phyloP scores from a whole-genome alignment of 441 rosid species.

The Isatis lusitanica region DNA sequence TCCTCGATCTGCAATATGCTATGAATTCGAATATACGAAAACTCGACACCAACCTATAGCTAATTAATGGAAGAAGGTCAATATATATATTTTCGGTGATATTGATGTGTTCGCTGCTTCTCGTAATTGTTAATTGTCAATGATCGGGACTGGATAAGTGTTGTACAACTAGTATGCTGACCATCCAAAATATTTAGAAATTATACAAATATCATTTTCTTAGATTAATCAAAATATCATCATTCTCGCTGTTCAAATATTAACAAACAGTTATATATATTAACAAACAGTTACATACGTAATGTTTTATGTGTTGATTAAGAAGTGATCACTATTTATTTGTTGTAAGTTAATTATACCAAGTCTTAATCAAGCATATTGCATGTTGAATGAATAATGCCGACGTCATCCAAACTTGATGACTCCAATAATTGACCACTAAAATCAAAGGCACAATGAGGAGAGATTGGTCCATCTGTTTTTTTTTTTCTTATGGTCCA shows the following conservation, averaged over 20 bases:
- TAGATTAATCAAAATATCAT: neutral
- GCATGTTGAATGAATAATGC: constrained; percentile 12
- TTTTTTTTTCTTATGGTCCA: constrained; percentile 10
- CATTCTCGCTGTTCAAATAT: neutral
- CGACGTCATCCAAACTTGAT: neutral
- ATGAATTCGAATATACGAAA: neutral
- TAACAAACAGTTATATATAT: neutral
- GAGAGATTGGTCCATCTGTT: constrained; percentile 25
- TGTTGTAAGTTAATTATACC: neutral
- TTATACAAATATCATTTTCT: neutral
- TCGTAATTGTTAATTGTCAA: neutral
- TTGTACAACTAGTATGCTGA: constrained; percentile 13
- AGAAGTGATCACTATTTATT: neutral
- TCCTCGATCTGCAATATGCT: neutral
- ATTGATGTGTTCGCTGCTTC: neutral
- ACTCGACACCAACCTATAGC: neutral
- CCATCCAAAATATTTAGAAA: neutral
- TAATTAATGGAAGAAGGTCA: constrained; percentile 1
- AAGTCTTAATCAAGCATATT: constrained; percentile 13
- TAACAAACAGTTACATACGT: too few relatives aligned
- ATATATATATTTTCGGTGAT: neutral
- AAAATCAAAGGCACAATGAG: constrained; percentile 19
- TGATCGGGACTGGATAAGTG: constrained; percentile 21
- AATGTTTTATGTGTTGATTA: neutral
- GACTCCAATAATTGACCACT: constrained; percentile 27